Evolutionary conservation across 2,329 filamentous ascomycete genomes (phyloP).

Genomic region (Alternaria sp.): DNA sequence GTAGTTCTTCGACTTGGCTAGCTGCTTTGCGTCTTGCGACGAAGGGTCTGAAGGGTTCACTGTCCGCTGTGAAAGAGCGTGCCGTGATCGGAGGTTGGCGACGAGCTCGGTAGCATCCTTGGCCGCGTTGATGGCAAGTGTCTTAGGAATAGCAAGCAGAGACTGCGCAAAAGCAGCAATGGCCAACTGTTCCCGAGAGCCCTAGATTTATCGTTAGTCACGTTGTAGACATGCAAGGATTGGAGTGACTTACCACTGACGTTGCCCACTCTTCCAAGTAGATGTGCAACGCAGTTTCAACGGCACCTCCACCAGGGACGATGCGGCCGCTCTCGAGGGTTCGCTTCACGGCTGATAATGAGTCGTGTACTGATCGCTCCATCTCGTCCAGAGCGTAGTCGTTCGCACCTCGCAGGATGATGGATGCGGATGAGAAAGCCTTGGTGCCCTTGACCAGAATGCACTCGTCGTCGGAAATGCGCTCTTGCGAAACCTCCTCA

Average conservation of each 20-base stretch:
- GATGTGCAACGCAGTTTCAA: conserved; percentile 98
- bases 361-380: conserved; percentile 98
- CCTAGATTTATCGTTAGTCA: conserved; percentile 48
- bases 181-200: conserved; percentile 94
- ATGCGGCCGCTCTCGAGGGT: conserved; percentile 96
- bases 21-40: conserved; percentile 81
- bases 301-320: conserved; percentile 93
- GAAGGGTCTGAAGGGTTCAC: conserved; percentile 67
- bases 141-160: conserved; percentile 94
- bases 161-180: conserved; percentile 97
- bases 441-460: conserved; percentile 97
- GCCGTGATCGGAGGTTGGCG: conserved; percentile 90
- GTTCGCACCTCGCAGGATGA: conserved; percentile 94
- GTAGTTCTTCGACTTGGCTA: conserved; percentile 95
- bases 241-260: conserved; percentile 71
- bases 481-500: conserved; percentile 96
- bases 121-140: conserved; percentile 93
- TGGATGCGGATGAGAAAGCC: conserved; percentile 89
- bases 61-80: conserved; percentile 91
- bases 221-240: neutral
- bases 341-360: conserved; percentile 93
- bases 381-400: conserved; percentile 98
- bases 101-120: conserved; percentile 96
- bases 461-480: conserved; percentile 98
- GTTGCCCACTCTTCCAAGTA: conserved; percentile 99